Base-by-base conservation (phyloP, 2,329 filamentous ascomycete genomes). In the Phyllosticta ampelicida region DNA sequence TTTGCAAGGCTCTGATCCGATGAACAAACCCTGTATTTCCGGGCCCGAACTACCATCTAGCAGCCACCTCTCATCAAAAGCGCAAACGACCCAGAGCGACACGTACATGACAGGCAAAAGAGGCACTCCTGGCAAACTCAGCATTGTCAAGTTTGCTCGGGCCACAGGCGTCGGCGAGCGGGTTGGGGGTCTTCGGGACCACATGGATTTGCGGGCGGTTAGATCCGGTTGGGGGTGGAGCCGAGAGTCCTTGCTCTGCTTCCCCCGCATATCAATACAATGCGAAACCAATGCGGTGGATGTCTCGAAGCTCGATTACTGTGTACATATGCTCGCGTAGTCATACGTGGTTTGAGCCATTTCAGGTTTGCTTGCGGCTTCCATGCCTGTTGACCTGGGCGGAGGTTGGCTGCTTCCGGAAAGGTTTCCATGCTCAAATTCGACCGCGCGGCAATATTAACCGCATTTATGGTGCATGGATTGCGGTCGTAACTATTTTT, bases 191-290 rank as follows among this genome's bases (percentile, higher is more conserved):
- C 8, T 26, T 44, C 36, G 36, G 36, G 36, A 44, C 36, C 36
- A 44, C 36, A 44, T 44, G 13, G 36, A 8, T 16, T n/a, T 44
- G 36, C 36, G 36, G 36, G 36, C n/a, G 16, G 16, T 64, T 71
- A 5, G 68, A n/a, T n/a, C n/a, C n/a, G n/a, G n/a, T n/a, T 74
- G n/a, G 72, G 72, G 0, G 63, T 76, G n/a, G 73, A 76, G 62
- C 72, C 69, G 1, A 73, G 74, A 60, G 70, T 73, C 73, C 2
- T 63, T 76, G 23, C 66, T 75, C 50, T 44, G 13, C 36, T 8
- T n/a, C 13, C 36, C 36, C 36, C 36, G n/a, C 13, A 18, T n/a
- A 44, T 44, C 36, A 2, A 44, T 18, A 16, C 36, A 6, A 6
- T n/a, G 36, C 36, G 11, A 44, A 18, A 16, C 36, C 36, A 16